Conservation (phyloP, 495 filamentous ascomycete species). For the Penicillium goetzii region DNA sequence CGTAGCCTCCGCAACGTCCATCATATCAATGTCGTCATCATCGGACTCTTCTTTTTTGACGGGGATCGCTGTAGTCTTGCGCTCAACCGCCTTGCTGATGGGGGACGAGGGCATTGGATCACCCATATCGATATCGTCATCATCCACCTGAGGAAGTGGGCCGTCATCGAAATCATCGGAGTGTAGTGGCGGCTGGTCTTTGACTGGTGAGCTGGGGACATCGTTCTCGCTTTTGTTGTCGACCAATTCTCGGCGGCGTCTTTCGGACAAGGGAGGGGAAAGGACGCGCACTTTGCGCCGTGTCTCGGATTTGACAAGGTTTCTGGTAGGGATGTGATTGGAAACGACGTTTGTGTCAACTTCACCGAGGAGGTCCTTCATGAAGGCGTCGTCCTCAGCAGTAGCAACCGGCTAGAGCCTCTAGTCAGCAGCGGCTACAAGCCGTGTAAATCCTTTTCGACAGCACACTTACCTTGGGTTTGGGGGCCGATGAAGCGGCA, state of each 20-base stretch:
- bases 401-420: slow-evolving; percentile 55
- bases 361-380: slow-evolving; percentile 82
- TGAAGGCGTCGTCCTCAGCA: slow-evolving; percentile 83
- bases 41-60: slow-evolving; percentile 69
- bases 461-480: slow-evolving; percentile 68
- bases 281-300: slow-evolving; percentile 78
- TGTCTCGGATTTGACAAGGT: slow-evolving; percentile 70
- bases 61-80: slow-evolving; percentile 62
- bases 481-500: slow-evolving; percentile 64
- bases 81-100: slow-evolving; percentile 74
- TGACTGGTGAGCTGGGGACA: slow-evolving; percentile 35
- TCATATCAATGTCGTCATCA: slow-evolving; percentile 78
- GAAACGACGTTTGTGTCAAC: slow-evolving; percentile 81
- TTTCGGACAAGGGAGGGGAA: slow-evolving; percentile 68
- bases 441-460: neutral
- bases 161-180: slow-evolving; percentile 59
- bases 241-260: slow-evolving; percentile 49
- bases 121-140: slow-evolving; percentile 78
- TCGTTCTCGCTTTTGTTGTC: slow-evolving; percentile 50
- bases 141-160: slow-evolving; percentile 47
- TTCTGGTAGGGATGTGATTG: slow-evolving; percentile 57
- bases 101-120: slow-evolving; percentile 89
- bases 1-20: slow-evolving; percentile 81
- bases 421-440: slow-evolving; percentile 10
- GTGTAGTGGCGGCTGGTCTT: slow-evolving; percentile 42